phyloP scores from a whole-genome alignment of 805 yeast genomes.

The Sugiyamaella marilandica region DNA sequence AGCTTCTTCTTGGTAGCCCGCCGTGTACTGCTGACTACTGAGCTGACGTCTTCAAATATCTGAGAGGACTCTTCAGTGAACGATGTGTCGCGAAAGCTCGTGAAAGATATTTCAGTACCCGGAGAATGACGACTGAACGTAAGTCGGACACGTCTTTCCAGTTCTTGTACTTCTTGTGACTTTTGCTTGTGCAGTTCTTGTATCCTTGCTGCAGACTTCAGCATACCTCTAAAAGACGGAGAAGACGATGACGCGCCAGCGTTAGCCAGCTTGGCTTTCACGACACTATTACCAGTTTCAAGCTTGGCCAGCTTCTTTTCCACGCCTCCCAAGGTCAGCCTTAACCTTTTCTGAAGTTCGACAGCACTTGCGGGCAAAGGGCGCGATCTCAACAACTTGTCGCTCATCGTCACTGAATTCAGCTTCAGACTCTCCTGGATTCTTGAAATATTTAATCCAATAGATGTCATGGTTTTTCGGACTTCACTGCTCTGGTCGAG shows the following conservation, averaged over 20 bases:
- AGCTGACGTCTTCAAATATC: too few species aligned
- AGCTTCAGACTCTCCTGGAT: slow-evolving; percentile 14
- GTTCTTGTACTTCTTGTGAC: slow-evolving; percentile 3
- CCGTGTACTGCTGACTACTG: too few species aligned
- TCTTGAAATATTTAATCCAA: slow-evolving; percentile 12
- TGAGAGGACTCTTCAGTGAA: too few species aligned
- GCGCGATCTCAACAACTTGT: slow-evolving; percentile 13
- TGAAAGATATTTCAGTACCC: not conserved
- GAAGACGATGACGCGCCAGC: slow-evolving; percentile 2
- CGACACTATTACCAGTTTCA: slow-evolving; percentile 14
- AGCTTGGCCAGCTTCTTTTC: slow-evolving; percentile 12
- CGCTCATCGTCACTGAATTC: slow-evolving; percentile 11
- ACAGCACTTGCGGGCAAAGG: slow-evolving; percentile 20
- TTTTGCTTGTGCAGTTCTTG: slow-evolving; percentile 8
- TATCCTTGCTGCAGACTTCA: slow-evolving; percentile 11
- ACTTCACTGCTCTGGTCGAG: slow-evolving; percentile 5
- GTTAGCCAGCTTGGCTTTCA: slow-evolving; percentile 13
- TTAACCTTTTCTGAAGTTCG: slow-evolving; percentile 18
- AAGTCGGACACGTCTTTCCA: not conserved
- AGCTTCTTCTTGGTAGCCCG: too few species aligned
- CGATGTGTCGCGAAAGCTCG: not conserved
- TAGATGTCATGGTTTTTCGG: slow-evolving; percentile 9
- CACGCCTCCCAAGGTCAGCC: slow-evolving; percentile 6
- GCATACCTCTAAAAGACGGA: slow-evolving; percentile 16
- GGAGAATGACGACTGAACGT: not conserved